phyloP scores from a whole-genome alignment of 768 basidiomycete species.

The Leccinum sublutescens region DNA sequence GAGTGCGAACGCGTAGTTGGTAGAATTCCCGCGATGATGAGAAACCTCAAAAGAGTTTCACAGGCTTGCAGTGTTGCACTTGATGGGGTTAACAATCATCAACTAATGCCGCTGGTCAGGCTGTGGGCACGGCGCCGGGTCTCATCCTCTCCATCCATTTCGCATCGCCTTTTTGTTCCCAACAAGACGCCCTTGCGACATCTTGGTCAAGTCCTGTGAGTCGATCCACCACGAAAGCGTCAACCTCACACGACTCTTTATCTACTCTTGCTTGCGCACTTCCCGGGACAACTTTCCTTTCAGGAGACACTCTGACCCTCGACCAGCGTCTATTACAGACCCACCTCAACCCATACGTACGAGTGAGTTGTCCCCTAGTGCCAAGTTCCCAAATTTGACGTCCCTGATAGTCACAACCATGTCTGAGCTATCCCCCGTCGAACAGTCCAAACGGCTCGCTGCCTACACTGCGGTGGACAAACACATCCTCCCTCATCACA shows the following conservation, averaged over 20 bases:
- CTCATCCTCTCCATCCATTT: not conserved
- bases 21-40: slow-evolving; percentile 14
- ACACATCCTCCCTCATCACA: slow-evolving; percentile 79
- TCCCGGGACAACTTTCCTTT: not conserved
- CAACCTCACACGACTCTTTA: not conserved
- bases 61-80: not conserved
- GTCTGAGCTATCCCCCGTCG: slow-evolving; percentile 46
- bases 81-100: not conserved
- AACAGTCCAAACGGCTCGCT: slow-evolving; percentile 84
- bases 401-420: slow-evolving; percentile 18
- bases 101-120: not conserved
- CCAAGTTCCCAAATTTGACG: not conserved
- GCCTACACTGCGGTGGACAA: slow-evolving; percentile 94
- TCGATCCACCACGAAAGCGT: not conserved
- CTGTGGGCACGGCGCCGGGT: slow-evolving; percentile 1
- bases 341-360: not conserved
- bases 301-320: slow-evolving; percentile 13
- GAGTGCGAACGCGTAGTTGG: slow-evolving; percentile 1
- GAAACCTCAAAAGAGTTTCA: slow-evolving; percentile 9
- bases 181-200: slow-evolving; percentile 13
- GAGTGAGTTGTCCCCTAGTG: slow-evolving; percentile 7
- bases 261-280: not conserved
- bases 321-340: slow-evolving; percentile 9
- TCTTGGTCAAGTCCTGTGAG: slow-evolving; percentile 19
- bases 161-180: slow-evolving; percentile 5